These are phyloP conservation scores for Penicillium ucsense DNA, from an alignment of 495 filamentous ascomycete genomes.

Conservation along the genomic window DNA sequence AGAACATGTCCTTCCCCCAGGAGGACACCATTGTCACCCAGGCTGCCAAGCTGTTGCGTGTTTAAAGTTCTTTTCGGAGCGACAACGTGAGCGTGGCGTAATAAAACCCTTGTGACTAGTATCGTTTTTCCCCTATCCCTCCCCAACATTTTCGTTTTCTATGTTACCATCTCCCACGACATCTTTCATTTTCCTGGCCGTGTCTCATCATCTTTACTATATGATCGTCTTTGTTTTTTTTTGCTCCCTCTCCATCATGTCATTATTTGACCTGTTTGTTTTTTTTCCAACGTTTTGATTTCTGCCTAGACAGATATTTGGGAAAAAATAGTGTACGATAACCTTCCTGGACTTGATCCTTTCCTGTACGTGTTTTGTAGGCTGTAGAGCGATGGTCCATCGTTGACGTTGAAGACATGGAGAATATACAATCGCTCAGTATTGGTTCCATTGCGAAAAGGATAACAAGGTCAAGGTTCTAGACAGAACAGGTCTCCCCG, in stretches of 20 bases:
- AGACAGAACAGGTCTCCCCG: too few relatives aligned
- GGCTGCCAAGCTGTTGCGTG: constrained; percentile 70
- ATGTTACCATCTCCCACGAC: constrained; percentile 8
- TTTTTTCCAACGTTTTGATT: constrained; percentile 1
- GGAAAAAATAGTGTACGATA: constrained; percentile 31
- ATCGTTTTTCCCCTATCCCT: background rate
- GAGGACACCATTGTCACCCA: constrained; percentile 74
- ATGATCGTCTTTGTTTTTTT: constrained; percentile 9
- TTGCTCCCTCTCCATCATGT: constrained; percentile 10
- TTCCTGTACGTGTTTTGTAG: background rate
- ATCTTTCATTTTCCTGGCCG: too few relatives aligned
- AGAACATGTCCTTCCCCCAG: constrained; percentile 86
- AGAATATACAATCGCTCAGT: too few relatives aligned
- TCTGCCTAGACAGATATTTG: constrained; percentile 17
- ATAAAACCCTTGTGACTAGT: constrained; percentile 28
- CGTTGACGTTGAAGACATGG: too few relatives aligned
- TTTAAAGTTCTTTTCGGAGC: constrained; percentile 38
- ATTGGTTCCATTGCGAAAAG: background rate
- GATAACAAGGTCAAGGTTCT: too few relatives aligned
- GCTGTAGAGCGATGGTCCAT: too few relatives aligned
- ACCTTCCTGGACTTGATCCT: constrained; percentile 13
- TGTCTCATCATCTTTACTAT: constrained; percentile 7
- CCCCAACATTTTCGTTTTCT: constrained; percentile 13
- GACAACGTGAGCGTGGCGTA: constrained; percentile 11
- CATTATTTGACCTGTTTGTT: constrained; percentile 4